phyloP scores from a whole-genome alignment of 2,329 filamentous ascomycete species.

The Aspergillus puulaauensis region DNA sequence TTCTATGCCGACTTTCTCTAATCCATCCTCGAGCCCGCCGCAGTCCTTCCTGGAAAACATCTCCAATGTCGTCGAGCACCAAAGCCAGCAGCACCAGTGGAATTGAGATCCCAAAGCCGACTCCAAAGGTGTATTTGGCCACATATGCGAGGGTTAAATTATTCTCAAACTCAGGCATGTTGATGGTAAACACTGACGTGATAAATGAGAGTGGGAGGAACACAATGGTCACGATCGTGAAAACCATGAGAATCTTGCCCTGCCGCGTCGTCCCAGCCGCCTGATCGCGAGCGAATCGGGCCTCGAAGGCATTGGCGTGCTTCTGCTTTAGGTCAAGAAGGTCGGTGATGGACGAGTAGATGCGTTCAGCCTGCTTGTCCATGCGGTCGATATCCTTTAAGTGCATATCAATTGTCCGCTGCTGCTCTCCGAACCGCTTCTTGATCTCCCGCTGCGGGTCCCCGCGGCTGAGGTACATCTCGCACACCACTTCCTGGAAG shows the following conservation, averaged over 20 bases:
- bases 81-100: conserved; percentile 50
- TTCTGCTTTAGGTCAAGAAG: conserved; percentile 69
- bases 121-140: conserved; percentile 56
- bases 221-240: conserved; percentile 60
- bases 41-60: conserved; percentile 27
- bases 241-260: conserved; percentile 58
- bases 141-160: conserved; percentile 52
- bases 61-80: conserved; percentile 44
- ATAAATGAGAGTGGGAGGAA: conserved; percentile 59
- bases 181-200: conserved; percentile 56
- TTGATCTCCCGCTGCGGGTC: conserved; percentile 50
- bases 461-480: conserved; percentile 34
- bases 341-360: conserved; percentile 61
- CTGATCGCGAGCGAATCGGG: conserved; percentile 58
- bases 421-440: conserved; percentile 57
- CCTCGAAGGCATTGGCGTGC: conserved; percentile 67
- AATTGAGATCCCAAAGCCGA: conserved; percentile 55
- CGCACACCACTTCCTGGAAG: conserved; percentile 36
- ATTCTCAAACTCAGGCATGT: conserved; percentile 48
- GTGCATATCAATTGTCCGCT: conserved; percentile 58
- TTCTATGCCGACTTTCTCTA: neutral
- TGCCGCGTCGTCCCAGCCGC: conserved; percentile 61
- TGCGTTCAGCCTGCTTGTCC: conserved; percentile 61
- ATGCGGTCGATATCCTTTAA: conserved; percentile 63
- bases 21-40: conserved; percentile 26